These are phyloP conservation scores for Talaromyces sp. DNA, from an alignment of 2,329 filamentous ascomycete genomes.

Conservation along the genomic window DNA sequence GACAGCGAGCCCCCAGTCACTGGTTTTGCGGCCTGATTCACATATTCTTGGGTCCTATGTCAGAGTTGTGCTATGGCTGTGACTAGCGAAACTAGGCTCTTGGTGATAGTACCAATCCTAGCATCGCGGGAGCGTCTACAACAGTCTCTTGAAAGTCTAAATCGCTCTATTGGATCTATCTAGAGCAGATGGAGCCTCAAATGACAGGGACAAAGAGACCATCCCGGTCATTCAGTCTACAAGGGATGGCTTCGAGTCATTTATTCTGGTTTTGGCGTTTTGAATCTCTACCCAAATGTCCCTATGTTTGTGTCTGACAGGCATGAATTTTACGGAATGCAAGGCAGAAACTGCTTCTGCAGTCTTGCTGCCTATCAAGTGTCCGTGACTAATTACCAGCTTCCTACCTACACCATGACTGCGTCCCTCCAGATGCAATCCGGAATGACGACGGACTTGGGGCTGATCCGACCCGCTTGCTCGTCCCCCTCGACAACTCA, in stretches of 20 bases:
- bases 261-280: background rate
- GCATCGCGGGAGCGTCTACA: background rate
- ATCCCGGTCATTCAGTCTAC: background rate
- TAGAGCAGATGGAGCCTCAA: background rate
- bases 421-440: background rate
- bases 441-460: background rate
- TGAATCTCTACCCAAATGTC: background rate
- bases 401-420: background rate
- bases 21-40: slow-evolving; percentile 6
- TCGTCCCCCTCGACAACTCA: slow-evolving; percentile 11
- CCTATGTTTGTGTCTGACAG: background rate
- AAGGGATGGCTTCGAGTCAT: background rate
- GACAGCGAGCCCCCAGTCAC: background rate
- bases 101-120: background rate
- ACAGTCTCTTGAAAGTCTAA: background rate
- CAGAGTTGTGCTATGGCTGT: background rate
- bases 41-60: background rate
- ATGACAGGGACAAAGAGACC: background rate
- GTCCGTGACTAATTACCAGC: background rate
- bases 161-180: background rate
- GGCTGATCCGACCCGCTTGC: slow-evolving; percentile 7
- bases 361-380: background rate
- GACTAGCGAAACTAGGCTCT: background rate
- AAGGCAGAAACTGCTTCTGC: background rate
- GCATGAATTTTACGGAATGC: background rate